phyloP scores from a whole-genome alignment of 345 rosid genomes.

The Populus alba region DNA sequence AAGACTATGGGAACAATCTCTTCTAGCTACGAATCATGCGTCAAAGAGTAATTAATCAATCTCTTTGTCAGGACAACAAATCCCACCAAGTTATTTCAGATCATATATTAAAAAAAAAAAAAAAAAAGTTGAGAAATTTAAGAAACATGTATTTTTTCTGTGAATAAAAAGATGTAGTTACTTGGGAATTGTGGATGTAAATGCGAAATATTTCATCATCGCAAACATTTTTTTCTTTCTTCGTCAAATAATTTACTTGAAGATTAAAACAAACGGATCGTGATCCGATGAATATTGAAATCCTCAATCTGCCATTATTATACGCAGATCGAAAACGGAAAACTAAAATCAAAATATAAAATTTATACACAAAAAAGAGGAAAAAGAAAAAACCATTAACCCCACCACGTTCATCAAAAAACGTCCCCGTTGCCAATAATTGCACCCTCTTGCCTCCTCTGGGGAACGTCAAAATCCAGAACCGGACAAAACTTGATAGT shows the following conservation, averaged over 20 bases:
- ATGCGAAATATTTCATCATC: neutral
- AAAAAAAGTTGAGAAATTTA: neutral
- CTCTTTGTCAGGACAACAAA: too few relatives aligned
- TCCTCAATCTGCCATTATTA: conserved; percentile 41
- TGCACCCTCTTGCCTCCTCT: neutral
- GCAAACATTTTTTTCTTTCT: neutral
- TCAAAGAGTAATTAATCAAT: too few relatives aligned
- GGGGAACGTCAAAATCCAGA: conserved; percentile 6
- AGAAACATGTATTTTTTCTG: neutral
- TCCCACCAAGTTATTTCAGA: neutral
- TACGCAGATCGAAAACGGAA: conserved; percentile 31
- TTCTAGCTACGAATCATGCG: too few relatives aligned
- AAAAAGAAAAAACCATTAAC: conserved; percentile 7
- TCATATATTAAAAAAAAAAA: neutral
- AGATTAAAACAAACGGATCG: neutral
- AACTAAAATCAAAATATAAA: neutral
- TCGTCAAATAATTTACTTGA: conserved; percentile 1
- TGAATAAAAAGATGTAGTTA: neutral
- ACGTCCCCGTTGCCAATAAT: neutral
- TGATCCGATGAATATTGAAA: conserved; percentile 3
- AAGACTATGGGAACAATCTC: neutral
- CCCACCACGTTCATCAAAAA: conserved; percentile 16
- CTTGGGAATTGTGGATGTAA: neutral
- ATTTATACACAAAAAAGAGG: neutral
- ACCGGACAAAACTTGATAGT: conserved; percentile 28